Evolutionary conservation across 2,329 filamentous ascomycete genomes (phyloP).

Genomic region (Beauveria bassiana): DNA sequence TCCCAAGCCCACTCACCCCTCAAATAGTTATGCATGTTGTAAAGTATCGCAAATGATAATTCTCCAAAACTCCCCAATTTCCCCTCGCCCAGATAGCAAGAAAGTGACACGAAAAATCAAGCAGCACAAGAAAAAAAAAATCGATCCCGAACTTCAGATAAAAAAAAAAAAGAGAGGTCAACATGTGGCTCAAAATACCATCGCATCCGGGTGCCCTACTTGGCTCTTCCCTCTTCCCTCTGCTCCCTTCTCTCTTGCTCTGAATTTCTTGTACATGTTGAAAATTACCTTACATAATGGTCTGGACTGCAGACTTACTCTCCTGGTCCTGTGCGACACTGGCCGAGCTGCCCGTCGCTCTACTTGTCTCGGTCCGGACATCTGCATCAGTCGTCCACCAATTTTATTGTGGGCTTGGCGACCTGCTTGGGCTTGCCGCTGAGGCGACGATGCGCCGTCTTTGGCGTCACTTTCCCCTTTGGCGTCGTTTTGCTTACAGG

Average conservation of each 20-base stretch:
- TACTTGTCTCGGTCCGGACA: neutral
- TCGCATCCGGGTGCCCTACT: neutral
- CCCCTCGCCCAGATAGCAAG: neutral
- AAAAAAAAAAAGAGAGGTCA: neutral
- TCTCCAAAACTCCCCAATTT: slow-evolving; percentile 4
- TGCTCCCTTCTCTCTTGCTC: neutral
- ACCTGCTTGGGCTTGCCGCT: slow-evolving; percentile 6
- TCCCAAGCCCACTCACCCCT: neutral
- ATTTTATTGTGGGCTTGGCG: slow-evolving; percentile 6
- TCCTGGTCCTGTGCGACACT: neutral
- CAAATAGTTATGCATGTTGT: slow-evolving; percentile 1
- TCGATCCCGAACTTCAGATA: neutral
- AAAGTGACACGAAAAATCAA: neutral
- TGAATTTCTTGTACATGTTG: neutral
- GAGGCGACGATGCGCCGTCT: slow-evolving; percentile 10
- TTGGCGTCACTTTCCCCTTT: slow-evolving; percentile 11
- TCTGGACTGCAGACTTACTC: neutral
- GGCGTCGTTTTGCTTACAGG: slow-evolving; percentile 9
- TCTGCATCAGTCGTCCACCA: slow-evolving; percentile 1
- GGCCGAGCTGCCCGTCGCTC: neutral
- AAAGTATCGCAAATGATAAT: neutral
- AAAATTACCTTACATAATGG: neutral
- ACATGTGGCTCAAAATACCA: too few relatives aligned
- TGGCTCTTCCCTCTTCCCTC: neutral
- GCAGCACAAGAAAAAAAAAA: neutral